Percentiles rank a stretch among this genome's conserved stretches.
Evolutionary conservation across 2,329 filamentous ascomycete genomes (phyloP).

Genomic region (Dothistroma pini): DNA sequence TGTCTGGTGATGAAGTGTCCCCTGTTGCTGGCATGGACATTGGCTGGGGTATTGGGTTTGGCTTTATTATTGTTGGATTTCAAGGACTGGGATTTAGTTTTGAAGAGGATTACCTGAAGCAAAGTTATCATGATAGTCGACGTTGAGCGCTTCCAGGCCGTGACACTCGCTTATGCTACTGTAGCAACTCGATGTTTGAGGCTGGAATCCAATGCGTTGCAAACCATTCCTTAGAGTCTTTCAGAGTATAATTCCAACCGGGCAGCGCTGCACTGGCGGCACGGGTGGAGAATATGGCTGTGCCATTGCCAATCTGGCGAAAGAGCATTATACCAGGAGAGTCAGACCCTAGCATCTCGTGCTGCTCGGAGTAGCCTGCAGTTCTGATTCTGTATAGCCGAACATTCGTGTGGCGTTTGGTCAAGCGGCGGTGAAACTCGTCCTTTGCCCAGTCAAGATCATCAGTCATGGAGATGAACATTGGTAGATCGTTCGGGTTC

Average conservation of each 20-base stretch:
- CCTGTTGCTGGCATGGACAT: neutral
- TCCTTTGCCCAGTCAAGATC: neutral
- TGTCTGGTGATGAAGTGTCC: neutral
- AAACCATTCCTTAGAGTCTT: neutral
- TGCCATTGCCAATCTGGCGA: neutral
- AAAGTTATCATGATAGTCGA: neutral
- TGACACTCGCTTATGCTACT: neutral
- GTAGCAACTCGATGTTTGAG: neutral
- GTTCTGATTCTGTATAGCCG: neutral
- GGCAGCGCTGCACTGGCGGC: neutral
- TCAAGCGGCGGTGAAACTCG: neutral
- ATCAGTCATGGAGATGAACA: neutral
- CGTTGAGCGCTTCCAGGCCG: neutral
- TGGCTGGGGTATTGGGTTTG: neutral
- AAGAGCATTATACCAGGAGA: neutral
- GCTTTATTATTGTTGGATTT: neutral
- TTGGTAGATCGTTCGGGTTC: neutral
- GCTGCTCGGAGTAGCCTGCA: neutral
- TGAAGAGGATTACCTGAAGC: neutral
- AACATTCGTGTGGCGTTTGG: neutral
- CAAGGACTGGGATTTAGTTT: neutral
- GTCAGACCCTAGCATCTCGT: neutral
- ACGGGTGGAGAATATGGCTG: neutral
- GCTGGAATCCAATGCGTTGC: neutral
- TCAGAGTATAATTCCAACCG: neutral